A percentile compares a stretch with the other conserved stretches of the same genome.
Conservation (phyloP, 768 basidiomycete genomes). For the Russula sp. region DNA sequence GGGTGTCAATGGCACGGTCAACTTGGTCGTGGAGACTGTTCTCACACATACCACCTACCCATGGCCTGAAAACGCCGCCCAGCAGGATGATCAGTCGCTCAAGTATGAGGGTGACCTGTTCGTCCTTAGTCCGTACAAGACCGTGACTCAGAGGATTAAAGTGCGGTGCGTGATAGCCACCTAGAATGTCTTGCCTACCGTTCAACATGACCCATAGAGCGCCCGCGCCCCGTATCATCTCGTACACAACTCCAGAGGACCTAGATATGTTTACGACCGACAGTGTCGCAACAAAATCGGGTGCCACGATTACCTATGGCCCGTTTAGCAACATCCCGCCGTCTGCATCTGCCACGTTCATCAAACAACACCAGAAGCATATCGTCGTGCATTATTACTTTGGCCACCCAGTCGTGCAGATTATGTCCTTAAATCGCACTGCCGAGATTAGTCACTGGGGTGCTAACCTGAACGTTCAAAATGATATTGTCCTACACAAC, state of each 20-base stretch:
- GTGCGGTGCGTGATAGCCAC: conserved; percentile 52
- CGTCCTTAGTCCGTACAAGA: conserved; percentile 78
- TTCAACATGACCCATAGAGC: conserved; percentile 40
- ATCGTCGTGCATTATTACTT: conserved; percentile 75
- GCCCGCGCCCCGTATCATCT: conserved; percentile 62
- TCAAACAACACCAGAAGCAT: conserved; percentile 54
- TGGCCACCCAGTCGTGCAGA: conserved; percentile 74
- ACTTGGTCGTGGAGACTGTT: conserved; percentile 72
- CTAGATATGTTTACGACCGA: conserved; percentile 56
- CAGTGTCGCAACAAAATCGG: conserved; percentile 61
- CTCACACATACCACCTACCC: conserved; percentile 75
- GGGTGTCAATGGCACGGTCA: conserved; percentile 53
- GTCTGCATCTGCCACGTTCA: conserved; percentile 52
- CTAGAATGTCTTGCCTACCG: not conserved
- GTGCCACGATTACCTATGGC: conserved; percentile 81
- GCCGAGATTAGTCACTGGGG: conserved; percentile 99
- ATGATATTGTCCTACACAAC: conserved; percentile 81
- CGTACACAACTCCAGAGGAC: conserved; percentile 61
- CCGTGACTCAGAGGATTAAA: conserved; percentile 80
- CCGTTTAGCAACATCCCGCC: conserved; percentile 74
- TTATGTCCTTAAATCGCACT: conserved; percentile 62
- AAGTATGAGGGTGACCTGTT: conserved; percentile 74
- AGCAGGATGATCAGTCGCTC: conserved; percentile 73
- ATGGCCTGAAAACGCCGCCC: conserved; percentile 65
- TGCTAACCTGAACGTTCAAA: conserved; percentile 87